These are phyloP conservation scores for Hypomontagnella monticulosa DNA, from an alignment of 495 filamentous ascomycete species.

Conservation along the genomic window DNA sequence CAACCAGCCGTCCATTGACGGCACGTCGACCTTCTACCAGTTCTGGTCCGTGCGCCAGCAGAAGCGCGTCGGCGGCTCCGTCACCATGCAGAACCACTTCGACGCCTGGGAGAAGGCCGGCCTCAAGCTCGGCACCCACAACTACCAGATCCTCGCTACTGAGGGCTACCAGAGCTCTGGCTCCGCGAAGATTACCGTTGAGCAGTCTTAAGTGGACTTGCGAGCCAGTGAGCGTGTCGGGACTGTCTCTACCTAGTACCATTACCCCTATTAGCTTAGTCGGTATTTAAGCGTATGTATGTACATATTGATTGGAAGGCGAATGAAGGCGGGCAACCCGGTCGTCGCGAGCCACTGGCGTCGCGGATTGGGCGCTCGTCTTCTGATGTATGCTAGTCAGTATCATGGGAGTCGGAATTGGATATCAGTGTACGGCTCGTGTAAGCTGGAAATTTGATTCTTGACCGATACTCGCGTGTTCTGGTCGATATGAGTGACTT, in stretches of 20 bases:
- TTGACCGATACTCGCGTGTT: neutral
- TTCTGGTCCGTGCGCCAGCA: slow-evolving; percentile 64
- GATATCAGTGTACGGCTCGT: slow-evolving; percentile 10
- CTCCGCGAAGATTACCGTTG: slow-evolving; percentile 50
- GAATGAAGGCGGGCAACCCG: neutral
- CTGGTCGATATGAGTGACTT: neutral
- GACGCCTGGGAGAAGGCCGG: slow-evolving; percentile 65
- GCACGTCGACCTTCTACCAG: slow-evolving; percentile 65
- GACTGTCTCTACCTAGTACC: neutral
- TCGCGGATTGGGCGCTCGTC: slow-evolving; percentile 7
- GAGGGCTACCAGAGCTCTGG: slow-evolving; percentile 64
- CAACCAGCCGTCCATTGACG: slow-evolving; percentile 68
- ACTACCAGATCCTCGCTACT: slow-evolving; percentile 69
- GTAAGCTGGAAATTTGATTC: neutral
- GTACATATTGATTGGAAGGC: slow-evolving; percentile 2
- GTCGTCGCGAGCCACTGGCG: slow-evolving; percentile 2
- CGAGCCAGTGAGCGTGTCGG: neutral
- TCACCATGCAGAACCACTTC: slow-evolving; percentile 68
- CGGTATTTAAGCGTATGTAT: neutral
- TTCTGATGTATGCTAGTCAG: slow-evolving; percentile 20
- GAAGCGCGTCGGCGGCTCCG: slow-evolving; percentile 59
- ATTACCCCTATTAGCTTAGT: neutral
- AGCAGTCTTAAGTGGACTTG: slow-evolving; percentile 29
- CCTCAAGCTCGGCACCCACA: slow-evolving; percentile 61
- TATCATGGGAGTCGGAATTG: neutral